These are phyloP conservation scores for Neohortaea acidophila DNA, from an alignment of 495 filamentous ascomycete species.

Conservation along the genomic window DNA sequence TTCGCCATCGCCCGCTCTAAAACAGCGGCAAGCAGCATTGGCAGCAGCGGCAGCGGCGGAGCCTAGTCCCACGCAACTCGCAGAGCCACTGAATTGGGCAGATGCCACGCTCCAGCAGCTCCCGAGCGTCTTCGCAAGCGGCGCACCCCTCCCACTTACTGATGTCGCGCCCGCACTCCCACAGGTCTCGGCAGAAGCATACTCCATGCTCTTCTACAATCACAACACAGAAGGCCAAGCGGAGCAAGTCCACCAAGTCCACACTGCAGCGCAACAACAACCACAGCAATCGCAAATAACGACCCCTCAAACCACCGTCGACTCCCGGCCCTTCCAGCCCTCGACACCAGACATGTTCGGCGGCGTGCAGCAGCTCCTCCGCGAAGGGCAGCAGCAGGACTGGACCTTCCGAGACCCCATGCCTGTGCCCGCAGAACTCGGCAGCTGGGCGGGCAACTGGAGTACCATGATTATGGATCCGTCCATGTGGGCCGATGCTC, in stretches of 20 bases:
- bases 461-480: slow-evolving; percentile 7
- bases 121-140: no score
- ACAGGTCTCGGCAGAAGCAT: no score
- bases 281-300: not conserved
- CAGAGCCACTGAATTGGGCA: no score
- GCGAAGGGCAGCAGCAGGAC: slow-evolving; percentile 27
- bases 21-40: no score
- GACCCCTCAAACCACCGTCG: slow-evolving; percentile 5
- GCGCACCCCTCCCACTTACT: no score
- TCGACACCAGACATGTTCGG: slow-evolving; percentile 25
- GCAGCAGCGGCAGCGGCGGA: no score
- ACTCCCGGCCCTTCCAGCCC: slow-evolving; percentile 1
- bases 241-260: not conserved
- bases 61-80: no score
- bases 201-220: no score
- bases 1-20: no score
- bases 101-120: no score
- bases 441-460: slow-evolving; percentile 29
- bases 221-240: not conserved
- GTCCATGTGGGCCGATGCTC: slow-evolving; percentile 1
- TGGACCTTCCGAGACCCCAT: slow-evolving; percentile 28
- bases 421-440: slow-evolving; percentile 25
- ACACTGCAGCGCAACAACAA: not conserved
- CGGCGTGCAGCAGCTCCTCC: slow-evolving; percentile 26
- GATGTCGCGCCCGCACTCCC: no score